A percentile compares a stretch with the other conserved stretches of the same genome.
Evolutionary conservation across 2,329 filamentous ascomycete genomes (phyloP).

Genomic region (Stylonectria norvegica): DNA sequence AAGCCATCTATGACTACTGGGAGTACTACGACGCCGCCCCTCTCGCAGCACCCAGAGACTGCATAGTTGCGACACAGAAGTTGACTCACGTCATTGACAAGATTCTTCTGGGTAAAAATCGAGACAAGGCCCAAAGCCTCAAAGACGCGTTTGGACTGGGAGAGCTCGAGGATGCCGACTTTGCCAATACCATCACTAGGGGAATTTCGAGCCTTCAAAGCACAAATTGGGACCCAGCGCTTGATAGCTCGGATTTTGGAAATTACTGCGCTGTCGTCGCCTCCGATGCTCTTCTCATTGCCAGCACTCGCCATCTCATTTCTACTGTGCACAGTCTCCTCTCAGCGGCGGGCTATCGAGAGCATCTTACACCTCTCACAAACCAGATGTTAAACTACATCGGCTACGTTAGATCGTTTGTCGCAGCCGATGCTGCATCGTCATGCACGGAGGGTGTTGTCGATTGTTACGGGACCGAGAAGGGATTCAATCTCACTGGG

Average conservation of each 20-base stretch:
- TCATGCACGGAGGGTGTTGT: conserved; percentile 23
- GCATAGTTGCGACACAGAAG: conserved; percentile 61
- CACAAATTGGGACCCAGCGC: conserved; percentile 52
- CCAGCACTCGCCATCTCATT: conserved; percentile 35
- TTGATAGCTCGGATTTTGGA: conserved; percentile 41
- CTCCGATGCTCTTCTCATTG: conserved; percentile 39
- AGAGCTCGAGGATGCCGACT: conserved; percentile 46
- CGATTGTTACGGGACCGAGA: conserved; percentile 32
- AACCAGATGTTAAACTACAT: conserved; percentile 51
- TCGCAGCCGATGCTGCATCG: conserved; percentile 32
- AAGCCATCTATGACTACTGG: conserved; percentile 76
- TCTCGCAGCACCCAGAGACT: conserved; percentile 52
- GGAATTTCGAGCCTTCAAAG: conserved; percentile 45
- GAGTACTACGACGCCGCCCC: conserved; percentile 52
- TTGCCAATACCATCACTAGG: conserved; percentile 40
- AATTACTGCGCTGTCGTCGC: conserved; percentile 48
- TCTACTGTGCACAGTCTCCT: conserved; percentile 39
- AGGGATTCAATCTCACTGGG: conserved; percentile 16
- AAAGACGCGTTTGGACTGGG: conserved; percentile 46
- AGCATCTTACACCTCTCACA: conserved; percentile 36
- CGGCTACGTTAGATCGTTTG: conserved; percentile 37
- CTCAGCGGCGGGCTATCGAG: conserved; percentile 39
- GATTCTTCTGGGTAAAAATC: conserved; percentile 42
- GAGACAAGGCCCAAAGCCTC: conserved; percentile 45
- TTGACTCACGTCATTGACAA: conserved; percentile 50